Percentiles rank a stretch among this genome's conserved stretches.
Conservation (phyloP, 768 basidiomycete genomes). For the Pisolithus microcarpus region DNA sequence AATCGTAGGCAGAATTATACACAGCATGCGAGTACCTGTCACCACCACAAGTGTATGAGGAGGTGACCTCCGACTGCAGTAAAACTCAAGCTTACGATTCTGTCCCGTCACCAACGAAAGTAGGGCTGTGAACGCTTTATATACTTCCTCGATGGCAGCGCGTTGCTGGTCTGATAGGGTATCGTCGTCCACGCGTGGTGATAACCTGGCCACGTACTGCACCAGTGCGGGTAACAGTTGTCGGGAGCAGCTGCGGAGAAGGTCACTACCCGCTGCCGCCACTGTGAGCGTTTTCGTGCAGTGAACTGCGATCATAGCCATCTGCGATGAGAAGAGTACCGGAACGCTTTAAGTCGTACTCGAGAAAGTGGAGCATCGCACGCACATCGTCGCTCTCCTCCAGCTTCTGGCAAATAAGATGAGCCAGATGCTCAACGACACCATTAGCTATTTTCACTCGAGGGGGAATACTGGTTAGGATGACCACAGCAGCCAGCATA, state of each 20-base stretch:
- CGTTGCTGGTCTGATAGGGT: constrained; percentile 48
- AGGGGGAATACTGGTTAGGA: constrained; percentile 72
- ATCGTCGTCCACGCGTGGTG: constrained; percentile 53
- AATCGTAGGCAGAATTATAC: constrained; percentile 69
- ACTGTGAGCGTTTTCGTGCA: constrained; percentile 80
- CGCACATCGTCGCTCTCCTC: constrained; percentile 60
- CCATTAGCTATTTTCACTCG: constrained; percentile 61
- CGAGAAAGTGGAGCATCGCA: constrained; percentile 5
- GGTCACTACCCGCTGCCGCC: constrained; percentile 60
- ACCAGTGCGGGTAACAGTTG: constrained; percentile 76
- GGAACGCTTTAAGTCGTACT: neutral
- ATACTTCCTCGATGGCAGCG: constrained; percentile 66
- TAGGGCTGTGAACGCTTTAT: constrained; percentile 71
- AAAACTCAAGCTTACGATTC: constrained; percentile 40
- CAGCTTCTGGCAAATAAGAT: constrained; percentile 76
- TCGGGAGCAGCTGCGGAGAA: constrained; percentile 65
- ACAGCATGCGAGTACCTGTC: constrained; percentile 59
- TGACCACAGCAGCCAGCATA: constrained; percentile 75
- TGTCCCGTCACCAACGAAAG: constrained; percentile 50
- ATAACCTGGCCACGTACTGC: constrained; percentile 67
- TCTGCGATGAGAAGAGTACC: constrained; percentile 33
- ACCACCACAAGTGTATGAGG: constrained; percentile 9
- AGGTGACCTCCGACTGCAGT: neutral
- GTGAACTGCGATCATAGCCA: constrained; percentile 79
- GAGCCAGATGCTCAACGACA: constrained; percentile 79